Conservation (phyloP, 2,329 filamentous ascomycete species). For the Penicillium crustosum region DNA sequence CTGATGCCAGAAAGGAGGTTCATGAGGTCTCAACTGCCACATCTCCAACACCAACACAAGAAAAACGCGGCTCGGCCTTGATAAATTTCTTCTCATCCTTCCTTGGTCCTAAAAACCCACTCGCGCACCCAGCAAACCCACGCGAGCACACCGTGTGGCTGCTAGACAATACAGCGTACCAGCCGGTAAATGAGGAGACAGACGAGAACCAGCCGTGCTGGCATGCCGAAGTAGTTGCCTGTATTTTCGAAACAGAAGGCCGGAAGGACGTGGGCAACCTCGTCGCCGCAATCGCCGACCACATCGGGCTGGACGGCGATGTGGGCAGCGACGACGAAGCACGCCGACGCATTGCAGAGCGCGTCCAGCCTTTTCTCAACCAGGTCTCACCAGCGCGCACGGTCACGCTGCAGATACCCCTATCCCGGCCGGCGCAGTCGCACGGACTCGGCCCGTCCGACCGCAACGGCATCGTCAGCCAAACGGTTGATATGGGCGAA, state of each 20-base stretch:
- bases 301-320: constrained; percentile 65
- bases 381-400: constrained; percentile 69
- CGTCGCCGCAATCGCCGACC: constrained; percentile 68
- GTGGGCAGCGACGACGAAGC: constrained; percentile 52
- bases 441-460: constrained; percentile 68
- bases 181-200: constrained; percentile 39
- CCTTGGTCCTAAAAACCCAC: constrained; percentile 53
- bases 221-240: constrained; percentile 80
- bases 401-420: constrained; percentile 63
- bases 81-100: constrained; percentile 32
- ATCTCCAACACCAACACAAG: constrained; percentile 4
- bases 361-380: constrained; percentile 69
- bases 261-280: constrained; percentile 66
- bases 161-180: constrained; percentile 83
- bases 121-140: constrained; percentile 59
- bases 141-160: constrained; percentile 79
- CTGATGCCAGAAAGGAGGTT: constrained; percentile 3
- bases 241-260: constrained; percentile 73
- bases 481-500: constrained; percentile 56
- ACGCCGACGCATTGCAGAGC: constrained; percentile 61
- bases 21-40: background rate
- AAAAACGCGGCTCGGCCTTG: constrained; percentile 19
- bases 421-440: constrained; percentile 44
- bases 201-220: constrained; percentile 49
- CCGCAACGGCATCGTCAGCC: constrained; percentile 68